Evolutionary conservation across 2,329 filamentous ascomycete genomes (phyloP), one percentile per base, ranked within the genome.

Genomic region (Purpureocillium lavendulum): DNA sequence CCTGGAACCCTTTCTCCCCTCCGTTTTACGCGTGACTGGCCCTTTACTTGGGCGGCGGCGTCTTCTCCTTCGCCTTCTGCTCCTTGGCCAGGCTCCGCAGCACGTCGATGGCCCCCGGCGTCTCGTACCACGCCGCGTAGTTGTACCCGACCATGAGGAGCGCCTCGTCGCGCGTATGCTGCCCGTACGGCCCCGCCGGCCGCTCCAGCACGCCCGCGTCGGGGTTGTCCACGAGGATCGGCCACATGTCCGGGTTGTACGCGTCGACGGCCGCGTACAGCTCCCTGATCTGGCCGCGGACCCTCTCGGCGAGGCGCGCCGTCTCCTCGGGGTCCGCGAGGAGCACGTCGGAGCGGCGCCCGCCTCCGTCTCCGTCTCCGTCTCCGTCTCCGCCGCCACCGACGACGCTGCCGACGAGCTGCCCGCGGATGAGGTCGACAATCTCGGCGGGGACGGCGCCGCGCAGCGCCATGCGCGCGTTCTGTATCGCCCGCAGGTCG

Each of bases 231-330:
- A 54, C 14, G 40, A 54, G 38, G 8, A 43, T 11, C 0, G 29
- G 33, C 50, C 51, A 53, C 16, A 51, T 48, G 17, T 49, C 35
- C 0, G 38, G 26, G 9, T 53, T 55, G 28, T 47, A 45, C 4
- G 15, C 30, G 3, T 45, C 30, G 4, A 46, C 36, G 4, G 45
- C 14, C 5, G n/a, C 30, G 33, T 48, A 49, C 3, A 55, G 33
- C 7, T 16, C 13, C 0, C 4, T 16, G 1, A 52, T 14, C 7
- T 55, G 52, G 7, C 0, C n/a, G 30, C 52, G 49, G 32, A 48
- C 33, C 13, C 15, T 40, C 3, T 43, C n/a, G 9, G 51, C 33
- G 2, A 42, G 37, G 9, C 15, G 14, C 0, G 42, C 29, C 0
- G 38, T 29, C 16, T 48, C 34, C 1, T 45, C 41, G 1, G 38